Evolutionary conservation across 306 rosid species (phyloP).

Genomic region (Ormosia semicastrata): DNA sequence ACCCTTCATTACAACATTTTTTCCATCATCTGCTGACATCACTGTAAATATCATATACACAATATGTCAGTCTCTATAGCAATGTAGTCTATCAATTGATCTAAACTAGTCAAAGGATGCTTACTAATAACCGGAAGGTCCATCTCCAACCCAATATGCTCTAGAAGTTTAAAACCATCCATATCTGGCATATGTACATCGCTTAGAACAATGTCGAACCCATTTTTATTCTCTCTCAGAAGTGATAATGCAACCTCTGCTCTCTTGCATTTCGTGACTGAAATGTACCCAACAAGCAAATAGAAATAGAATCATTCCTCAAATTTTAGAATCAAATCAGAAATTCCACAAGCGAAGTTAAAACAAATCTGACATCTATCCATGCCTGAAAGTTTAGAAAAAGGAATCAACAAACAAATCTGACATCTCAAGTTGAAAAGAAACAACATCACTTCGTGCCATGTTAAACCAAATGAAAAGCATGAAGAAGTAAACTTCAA

Average conservation of each 20-base stretch:
- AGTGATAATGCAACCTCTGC: slow-evolving; percentile 79
- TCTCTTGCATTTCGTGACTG: slow-evolving; percentile 82
- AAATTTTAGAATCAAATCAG: slow-evolving; percentile 11
- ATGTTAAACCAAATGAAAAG: slow-evolving; percentile 21
- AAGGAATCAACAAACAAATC: slow-evolving; percentile 29
- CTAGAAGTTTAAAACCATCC: slow-evolving; percentile 97
- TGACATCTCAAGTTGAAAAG: slow-evolving; percentile 2
- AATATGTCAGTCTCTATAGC: slow-evolving; percentile 14
- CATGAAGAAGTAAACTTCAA: neutral
- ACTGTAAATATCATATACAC: slow-evolving; percentile 45
- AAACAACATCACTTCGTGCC: slow-evolving; percentile 7
- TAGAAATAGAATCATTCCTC: neutral
- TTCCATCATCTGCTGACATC: slow-evolving; percentile 98
- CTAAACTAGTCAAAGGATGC: slow-evolving; percentile 21
- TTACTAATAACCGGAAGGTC: slow-evolving; percentile 97
- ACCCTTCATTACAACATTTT: slow-evolving; percentile 92
- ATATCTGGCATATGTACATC: slow-evolving; percentile 99
- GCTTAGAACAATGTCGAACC: slow-evolving; percentile 85
- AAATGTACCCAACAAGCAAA: slow-evolving; percentile 24
- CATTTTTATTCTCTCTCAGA: slow-evolving; percentile 76
- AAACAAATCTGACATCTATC: slow-evolving; percentile 21
- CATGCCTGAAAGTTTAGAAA: slow-evolving; percentile 16
- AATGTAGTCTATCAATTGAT: neutral
- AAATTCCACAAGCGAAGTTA: neutral
- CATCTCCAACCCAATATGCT: slow-evolving; percentile 91